Base-by-base conservation (phyloP, 2,329 filamentous ascomycete genomes). In the Sclerotinia glacialis region DNA sequence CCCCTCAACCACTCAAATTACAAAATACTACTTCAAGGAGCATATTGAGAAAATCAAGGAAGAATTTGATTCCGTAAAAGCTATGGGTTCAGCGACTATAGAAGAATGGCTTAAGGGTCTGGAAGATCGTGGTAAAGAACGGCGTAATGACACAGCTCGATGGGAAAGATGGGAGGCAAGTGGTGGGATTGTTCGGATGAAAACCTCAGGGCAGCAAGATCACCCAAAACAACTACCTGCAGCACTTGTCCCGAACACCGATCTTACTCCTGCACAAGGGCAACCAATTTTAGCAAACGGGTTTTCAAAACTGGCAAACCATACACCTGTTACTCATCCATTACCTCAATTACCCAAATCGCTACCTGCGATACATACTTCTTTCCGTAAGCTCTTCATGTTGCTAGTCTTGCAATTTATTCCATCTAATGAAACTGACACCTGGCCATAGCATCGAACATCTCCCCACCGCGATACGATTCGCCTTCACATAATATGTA, bases 71-170 rank as follows among this genome's bases (percentile, higher is more conserved):
- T 80, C 85, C 6, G 89, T 88, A 64, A 85, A 86, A 71, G 78
- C 80, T n/a, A 82, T 91, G 71, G 89, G 91, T n/a, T 72, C 82
- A 54, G 87, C 88, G 52, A 85, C 88, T 14, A 83, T 85, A 5
- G 89, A 92, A 71, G 91, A 93, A 76, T 95, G 91, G 91, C 81
- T 87, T 40, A 93, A 93, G 77, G 91, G 91, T 12, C 82, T 95
- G 4, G 84, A 87, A 53, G 80, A 79, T 37, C 83, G 85, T 67
- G 89, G 90, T 12, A 85, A 85, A 71, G 81, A 86, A 67, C 78
- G 82, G 59, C 83, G 86, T 71, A 82, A 80, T 14, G 86, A 90
- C 74, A 83, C 85, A 40, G 82, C 85, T 37, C 85, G 89, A 60
- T 94, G 90, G 88, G 91, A 93, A 75, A 89, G 87, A 72, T 94